Base-by-base conservation (phyloP, 495 filamentous ascomycete species). In the Penicillium tannophilum region DNA sequence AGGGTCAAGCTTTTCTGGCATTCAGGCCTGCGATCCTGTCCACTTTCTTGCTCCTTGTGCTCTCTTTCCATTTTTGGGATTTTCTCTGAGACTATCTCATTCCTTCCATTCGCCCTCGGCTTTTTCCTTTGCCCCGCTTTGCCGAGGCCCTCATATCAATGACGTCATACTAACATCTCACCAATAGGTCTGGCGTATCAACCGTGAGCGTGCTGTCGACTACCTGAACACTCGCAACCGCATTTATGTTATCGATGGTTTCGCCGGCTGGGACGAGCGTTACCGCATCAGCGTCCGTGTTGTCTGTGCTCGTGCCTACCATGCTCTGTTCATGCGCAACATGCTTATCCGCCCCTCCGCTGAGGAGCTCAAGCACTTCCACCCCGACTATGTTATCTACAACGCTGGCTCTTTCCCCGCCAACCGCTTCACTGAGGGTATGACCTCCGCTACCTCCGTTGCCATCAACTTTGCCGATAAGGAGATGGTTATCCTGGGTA, bases 301-400 rank as follows among this genome's bases (percentile, higher is more conserved):
- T 60, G 91, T 98, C 72, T 98, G 94, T 79, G 94, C 94, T 61
- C 90, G 94, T 73, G 94, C 94, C 77, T 98, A 98, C 84, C 94
- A 98, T 84, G 94, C 94, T 62, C 85, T 98, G 59, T 98, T 98
- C 90, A 98, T 98, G 94, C 91, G 95, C 67, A 98, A 98, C 83
- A 98, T 98, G 94, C 90, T 98, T 71, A 98, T 98, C 82, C 89
- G 94, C 70, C 94, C 94, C 56, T 79, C 85, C 45, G 83, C 82
- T 52, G 90, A 93, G 76, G 92, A 98, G 83, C 87, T 98, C 43
- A 86, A 95, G 77, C 84, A 90, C 80, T 98, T 98, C 85, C 91
- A 96, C 76, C 94, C 94, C 62, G 92, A 98, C 82, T 98, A 98
- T 83, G 92, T 92, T 66, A 98, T 98, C 81, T 98, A 98, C 87